Percentiles rank a stretch among this genome's conserved stretches.
phyloP scores from a whole-genome alignment of 2,329 filamentous ascomycete genomes.

The Stenocarpella maydis region DNA sequence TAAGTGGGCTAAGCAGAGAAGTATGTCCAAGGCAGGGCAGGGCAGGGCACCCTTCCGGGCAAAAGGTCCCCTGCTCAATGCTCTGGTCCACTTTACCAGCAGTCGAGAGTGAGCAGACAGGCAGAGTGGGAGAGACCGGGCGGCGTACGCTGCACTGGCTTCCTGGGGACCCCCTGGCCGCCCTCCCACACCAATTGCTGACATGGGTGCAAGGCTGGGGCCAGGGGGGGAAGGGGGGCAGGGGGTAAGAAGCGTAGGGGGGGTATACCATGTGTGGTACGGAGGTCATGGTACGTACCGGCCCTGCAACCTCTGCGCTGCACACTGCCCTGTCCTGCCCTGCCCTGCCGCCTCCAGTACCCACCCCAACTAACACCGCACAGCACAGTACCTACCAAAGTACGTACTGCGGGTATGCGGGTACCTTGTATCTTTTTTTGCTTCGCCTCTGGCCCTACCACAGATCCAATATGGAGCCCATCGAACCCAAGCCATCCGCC shows the following conservation, averaged over 20 bases:
- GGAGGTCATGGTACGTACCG: constrained; percentile 21
- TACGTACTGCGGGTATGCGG: not conserved
- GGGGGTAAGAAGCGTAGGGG: not conserved
- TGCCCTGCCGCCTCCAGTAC: not conserved
- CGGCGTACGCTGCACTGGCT: constrained; percentile 1
- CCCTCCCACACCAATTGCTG: constrained; percentile 21
- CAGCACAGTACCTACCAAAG: not conserved
- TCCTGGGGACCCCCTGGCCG: constrained; percentile 11
- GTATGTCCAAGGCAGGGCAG: constrained; percentile 8
- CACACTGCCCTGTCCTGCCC: not conserved
- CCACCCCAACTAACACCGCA: not conserved
- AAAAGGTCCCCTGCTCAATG: constrained; percentile 16
- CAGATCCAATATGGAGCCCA: constrained; percentile 31
- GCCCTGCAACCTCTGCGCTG: not conserved
- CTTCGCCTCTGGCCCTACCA: constrained; percentile 31
- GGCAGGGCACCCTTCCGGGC: not conserved
- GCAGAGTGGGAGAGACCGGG: not conserved
- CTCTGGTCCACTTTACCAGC: not conserved
- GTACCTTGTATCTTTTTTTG: constrained; percentile 22
- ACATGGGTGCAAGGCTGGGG: constrained; percentile 16
- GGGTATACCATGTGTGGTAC: no score
- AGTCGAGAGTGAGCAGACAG: not conserved
- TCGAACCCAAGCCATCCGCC: constrained; percentile 31
- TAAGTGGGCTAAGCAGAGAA: not conserved
- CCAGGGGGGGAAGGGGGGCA: constrained; percentile 8